Conservation (phyloP, 768 basidiomycete genomes). For the Fomitopsis pulvina region DNA sequence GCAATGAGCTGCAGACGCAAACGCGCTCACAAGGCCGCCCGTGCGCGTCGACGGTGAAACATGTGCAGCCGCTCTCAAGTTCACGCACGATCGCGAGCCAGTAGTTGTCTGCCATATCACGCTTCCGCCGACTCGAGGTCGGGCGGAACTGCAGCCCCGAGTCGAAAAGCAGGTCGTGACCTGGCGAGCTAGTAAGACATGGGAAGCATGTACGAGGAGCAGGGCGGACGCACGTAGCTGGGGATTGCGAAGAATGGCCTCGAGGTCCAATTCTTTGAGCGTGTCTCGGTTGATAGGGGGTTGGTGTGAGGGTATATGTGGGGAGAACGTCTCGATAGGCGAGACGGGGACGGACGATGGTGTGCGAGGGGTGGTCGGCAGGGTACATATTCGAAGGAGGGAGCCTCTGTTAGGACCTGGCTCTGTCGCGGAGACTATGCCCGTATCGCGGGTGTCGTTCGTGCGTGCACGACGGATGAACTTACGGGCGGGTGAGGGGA, state of each 20-base stretch:
- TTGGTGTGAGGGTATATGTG: constrained; percentile 58
- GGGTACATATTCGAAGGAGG: constrained; percentile 12
- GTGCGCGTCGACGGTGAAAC: constrained; percentile 63
- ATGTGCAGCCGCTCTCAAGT: constrained; percentile 77
- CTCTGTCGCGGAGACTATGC: constrained; percentile 22
- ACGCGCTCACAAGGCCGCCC: constrained; percentile 34
- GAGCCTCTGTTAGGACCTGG: constrained; percentile 19
- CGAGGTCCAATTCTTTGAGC: constrained; percentile 78
- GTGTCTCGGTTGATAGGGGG: constrained; percentile 82
- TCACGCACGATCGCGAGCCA: constrained; percentile 81
- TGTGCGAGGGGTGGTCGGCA: constrained; percentile 13
- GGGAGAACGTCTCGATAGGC: constrained; percentile 36
- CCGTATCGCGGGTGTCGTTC: constrained; percentile 24
- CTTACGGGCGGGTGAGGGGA: constrained; percentile 17
- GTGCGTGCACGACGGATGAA: constrained; percentile 26
- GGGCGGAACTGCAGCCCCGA: constrained; percentile 78
- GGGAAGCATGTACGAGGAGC: constrained; percentile 7
- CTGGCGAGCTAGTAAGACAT: constrained; percentile 30
- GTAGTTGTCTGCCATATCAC: constrained; percentile 69
- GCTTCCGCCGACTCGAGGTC: constrained; percentile 65
- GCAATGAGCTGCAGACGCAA: constrained; percentile 37
- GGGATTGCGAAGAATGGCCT: constrained; percentile 81
- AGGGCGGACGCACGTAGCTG: constrained; percentile 68
- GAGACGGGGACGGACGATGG: constrained; percentile 24
- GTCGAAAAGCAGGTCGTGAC: constrained; percentile 88